phyloP scores from a whole-genome alignment of 495 filamentous ascomycete species.

The Xylona heveae region DNA sequence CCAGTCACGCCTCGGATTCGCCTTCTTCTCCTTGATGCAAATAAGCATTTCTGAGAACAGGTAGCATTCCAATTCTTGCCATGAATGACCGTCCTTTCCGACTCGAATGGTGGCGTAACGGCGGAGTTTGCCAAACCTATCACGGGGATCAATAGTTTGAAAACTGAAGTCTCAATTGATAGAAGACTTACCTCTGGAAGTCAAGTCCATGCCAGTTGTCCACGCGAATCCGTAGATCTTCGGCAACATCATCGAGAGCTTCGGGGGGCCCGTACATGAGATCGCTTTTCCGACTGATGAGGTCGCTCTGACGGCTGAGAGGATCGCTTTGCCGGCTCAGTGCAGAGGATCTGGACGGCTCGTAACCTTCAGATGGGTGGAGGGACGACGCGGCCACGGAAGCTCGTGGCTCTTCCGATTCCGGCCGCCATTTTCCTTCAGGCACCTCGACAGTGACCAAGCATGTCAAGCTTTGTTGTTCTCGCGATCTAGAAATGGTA shows the following conservation, averaged over 20 bases:
- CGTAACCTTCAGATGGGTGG: constrained; percentile 1
- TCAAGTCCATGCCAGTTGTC: constrained; percentile 99
- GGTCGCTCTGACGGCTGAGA: constrained; percentile 10
- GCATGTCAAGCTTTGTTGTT: constrained; percentile 89
- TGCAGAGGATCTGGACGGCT: constrained; percentile 9
- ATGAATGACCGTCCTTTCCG: constrained; percentile 89
- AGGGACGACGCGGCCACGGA: background rate
- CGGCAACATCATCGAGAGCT: constrained; percentile 64
- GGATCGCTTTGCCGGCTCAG: constrained; percentile 5
- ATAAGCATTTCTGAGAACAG: constrained; percentile 99
- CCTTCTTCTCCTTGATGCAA: constrained; percentile 93
- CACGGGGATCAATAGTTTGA: constrained; percentile 1
- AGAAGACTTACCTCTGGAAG: constrained; percentile 45
- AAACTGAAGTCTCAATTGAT: constrained; percentile 1
- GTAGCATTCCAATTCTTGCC: constrained; percentile 97
- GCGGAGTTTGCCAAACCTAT: constrained; percentile 80
- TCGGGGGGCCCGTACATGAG: constrained; percentile 39
- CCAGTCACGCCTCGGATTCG: constrained; percentile 31
- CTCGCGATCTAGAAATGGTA: constrained; percentile 73
- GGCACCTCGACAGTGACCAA: constrained; percentile 87
- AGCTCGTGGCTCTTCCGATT: constrained; percentile 60
- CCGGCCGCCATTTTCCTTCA: constrained; percentile 76
- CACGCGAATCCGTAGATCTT: constrained; percentile 63
- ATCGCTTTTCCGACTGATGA: constrained; percentile 14
- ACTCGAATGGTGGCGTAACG: constrained; percentile 82